Evolutionary conservation across 805 yeast species (phyloP).

Genomic region (Wickerhamiella kazuoi): DNA sequence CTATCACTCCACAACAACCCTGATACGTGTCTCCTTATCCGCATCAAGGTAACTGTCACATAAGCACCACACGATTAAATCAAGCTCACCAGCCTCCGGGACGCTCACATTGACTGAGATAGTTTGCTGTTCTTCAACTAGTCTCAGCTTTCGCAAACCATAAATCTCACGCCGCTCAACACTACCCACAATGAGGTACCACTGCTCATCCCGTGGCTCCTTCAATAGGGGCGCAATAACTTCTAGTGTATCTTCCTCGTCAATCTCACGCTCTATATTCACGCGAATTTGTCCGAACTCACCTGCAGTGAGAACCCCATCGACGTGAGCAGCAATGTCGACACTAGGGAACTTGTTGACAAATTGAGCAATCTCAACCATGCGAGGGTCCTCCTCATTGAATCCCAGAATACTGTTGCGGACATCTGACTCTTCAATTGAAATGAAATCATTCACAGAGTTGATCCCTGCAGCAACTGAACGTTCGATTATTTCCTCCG

Average conservation of each 20-base stretch:
- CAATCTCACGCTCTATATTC: slow-evolving; percentile 27
- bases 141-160: slow-evolving; percentile 49
- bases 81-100: slow-evolving; percentile 42
- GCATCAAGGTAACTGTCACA: slow-evolving; percentile 89
- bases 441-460: slow-evolving; percentile 64
- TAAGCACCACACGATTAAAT: slow-evolving; percentile 62
- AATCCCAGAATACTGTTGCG: slow-evolving; percentile 43
- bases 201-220: slow-evolving; percentile 30
- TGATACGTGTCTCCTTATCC: slow-evolving; percentile 43
- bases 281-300: slow-evolving; percentile 30
- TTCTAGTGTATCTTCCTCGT: slow-evolving; percentile 49
- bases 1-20: neutral
- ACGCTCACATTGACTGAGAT: slow-evolving; percentile 33
- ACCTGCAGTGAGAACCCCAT: slow-evolving; percentile 27
- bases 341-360: slow-evolving; percentile 81
- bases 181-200: slow-evolving; percentile 88
- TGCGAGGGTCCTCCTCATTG: slow-evolving; percentile 24
- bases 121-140: slow-evolving; percentile 33
- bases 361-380: slow-evolving; percentile 62
- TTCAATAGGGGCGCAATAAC: slow-evolving; percentile 44
- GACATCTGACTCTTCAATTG: slow-evolving; percentile 47
- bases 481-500: slow-evolving; percentile 30
- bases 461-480: slow-evolving; percentile 40
- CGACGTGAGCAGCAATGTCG: slow-evolving; percentile 36
- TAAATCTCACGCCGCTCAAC: slow-evolving; percentile 38